Evolutionary conservation across 768 basidiomycete species (phyloP).

Genomic region (Postia placenta): DNA sequence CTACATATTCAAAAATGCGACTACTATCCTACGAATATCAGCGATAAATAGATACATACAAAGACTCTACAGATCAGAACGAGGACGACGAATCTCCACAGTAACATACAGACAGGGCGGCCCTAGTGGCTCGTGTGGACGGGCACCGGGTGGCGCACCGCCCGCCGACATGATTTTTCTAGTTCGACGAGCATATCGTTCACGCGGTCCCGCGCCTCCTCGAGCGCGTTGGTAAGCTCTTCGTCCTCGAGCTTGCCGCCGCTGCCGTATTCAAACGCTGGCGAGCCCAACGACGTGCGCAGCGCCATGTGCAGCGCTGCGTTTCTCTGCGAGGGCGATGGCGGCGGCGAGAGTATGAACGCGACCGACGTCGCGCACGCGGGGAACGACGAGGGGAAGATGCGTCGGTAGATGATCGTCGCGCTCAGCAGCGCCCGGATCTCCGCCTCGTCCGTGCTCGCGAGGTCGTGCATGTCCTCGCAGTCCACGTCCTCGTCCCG

Average conservation of each 20-base stretch:
- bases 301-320: conserved; percentile 38
- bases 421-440: conserved; percentile 52
- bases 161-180: conserved; percentile 20
- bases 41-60: background rate
- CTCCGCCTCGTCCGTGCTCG: conserved; percentile 34
- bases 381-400: conserved; percentile 41
- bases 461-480: conserved; percentile 22
- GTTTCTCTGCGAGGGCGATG: conserved; percentile 40
- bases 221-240: conserved; percentile 43
- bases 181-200: conserved; percentile 59
- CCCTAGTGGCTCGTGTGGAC: too few species aligned
- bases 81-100: background rate
- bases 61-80: background rate
- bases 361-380: conserved; percentile 28
- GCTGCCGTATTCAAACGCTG: conserved; percentile 35
- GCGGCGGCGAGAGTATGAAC: conserved; percentile 52
- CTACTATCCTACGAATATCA: background rate
- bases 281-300: conserved; percentile 48
- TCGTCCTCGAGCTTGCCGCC: conserved; percentile 29
- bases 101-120: background rate
- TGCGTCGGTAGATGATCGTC: conserved; percentile 51
- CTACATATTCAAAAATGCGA: background rate
- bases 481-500: conserved; percentile 22
- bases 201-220: conserved; percentile 72
- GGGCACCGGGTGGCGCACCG: conserved; percentile 4